Evolutionary conservation across 2,329 filamentous ascomycete genomes (phyloP), one percentile per base, ranked within the genome.

Genomic region (Lecanicillium sp.): DNA sequence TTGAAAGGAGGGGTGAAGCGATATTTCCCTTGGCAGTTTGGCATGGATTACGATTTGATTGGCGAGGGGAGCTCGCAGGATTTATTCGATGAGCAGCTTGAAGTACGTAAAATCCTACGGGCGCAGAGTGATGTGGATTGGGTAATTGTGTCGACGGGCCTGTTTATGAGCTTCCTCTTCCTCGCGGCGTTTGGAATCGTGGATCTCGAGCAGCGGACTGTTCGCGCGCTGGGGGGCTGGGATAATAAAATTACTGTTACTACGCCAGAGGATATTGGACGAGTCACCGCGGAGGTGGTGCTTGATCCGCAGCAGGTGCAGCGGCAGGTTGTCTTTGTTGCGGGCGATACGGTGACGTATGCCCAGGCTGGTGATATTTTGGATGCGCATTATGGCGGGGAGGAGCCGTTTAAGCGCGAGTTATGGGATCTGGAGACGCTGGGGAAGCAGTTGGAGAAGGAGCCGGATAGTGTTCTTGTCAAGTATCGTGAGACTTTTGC

Each of bases 21-120:
- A 1, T 85, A 71, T 51, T 68, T 85, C 14, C 81, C 82, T 1
- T 86, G 82, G 82, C 81, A 86, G 54, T 85, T 80, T 53, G 82
- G 82, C 1, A 73, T 84, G 17, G 78, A 86, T 51, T 86, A 85
- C 56, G 80, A 85, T 41, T 53, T 62, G 19, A 74, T 84, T 13
- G 78, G 78, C 0, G 54, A 61, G 1, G 71, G 72, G 0, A 75
- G 71, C 18, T 63, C 72, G 31, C 79, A 83, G 55, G 71, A 77
- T 25, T 51, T 85, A 12, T 85, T 85, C 48, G 78, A 79, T 42
- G 80, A 83, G 63, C 79, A 84, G 59, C 60, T 80, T 0, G 65
- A 68, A 38, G 78, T 83, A 18, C 57, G 79, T 11, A 56, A 59
- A 15, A 38, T 73, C 15, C 57, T 84, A 6, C 57, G 74, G 2